Base-by-base conservation (phyloP, 225 moss, liverwort and hornwort genomes). In the Pseudisothecium myosuroides region DNA sequence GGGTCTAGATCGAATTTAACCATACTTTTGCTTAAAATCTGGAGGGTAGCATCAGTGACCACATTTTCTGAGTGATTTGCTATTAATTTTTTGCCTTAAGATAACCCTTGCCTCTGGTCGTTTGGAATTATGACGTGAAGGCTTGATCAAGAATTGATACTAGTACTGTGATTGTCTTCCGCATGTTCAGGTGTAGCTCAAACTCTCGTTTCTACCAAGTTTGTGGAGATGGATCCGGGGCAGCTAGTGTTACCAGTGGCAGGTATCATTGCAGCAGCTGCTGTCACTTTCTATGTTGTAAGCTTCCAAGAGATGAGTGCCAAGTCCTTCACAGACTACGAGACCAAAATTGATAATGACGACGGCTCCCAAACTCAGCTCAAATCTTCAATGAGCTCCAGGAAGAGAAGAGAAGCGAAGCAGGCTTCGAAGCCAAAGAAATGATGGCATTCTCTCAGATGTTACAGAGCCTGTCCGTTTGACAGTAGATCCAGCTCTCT, bases 251-350 rank as follows among this genome's bases (percentile, higher is more conserved):
- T 91, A 82, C 98, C 98, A 76, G 93, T 97, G 83, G 95, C 96
- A 77, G 98, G 98, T 56, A 96, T 98, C 60, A 87, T 97, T 62
- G 98, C 98, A 75, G 98, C 96, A 21, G 98, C 98, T 50, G 98
- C 97, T 47, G 73, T 98, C 76, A 96, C 98, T 41, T 98, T 98
- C 86, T 98, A 97, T 88, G 91, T 96, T 19, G 92, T 98, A 21
- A 98, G 98, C 92, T 98, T 98, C 88, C 92, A 91, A 92, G 92
- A 98, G 90, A 97, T 98, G 93, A 98, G 98, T 85, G 95, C 95
- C 75, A 98, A 98, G 92, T 98, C 98, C 12, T 95, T 97, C 62
- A 93, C 93, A 76, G 94, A 98, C 89, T 92, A 96, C 36, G 96
- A 92, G 54, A 92, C 86, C 72, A 95, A 94, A n/a, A 83, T 86